phyloP scores from a whole-genome alignment of 148 eudicot genomes.

The Chenopodium album region DNA sequence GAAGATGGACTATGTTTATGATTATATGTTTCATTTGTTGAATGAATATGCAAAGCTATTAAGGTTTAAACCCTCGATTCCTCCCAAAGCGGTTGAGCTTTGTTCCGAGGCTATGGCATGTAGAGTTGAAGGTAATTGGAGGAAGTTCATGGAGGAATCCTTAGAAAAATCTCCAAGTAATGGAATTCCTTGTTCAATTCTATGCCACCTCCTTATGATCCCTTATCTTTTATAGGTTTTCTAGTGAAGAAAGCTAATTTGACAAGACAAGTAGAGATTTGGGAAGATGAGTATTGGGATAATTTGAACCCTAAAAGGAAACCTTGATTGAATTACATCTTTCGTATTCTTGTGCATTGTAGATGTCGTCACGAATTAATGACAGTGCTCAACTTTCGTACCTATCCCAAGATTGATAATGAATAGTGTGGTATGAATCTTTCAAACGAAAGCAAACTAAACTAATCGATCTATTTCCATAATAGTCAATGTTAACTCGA shows the following conservation, averaged over 20 bases:
- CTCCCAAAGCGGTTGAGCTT: constrained; percentile 40
- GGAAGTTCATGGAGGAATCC: constrained; percentile 41
- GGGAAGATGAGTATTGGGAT: constrained; percentile 50
- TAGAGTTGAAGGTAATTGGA: constrained; percentile 34
- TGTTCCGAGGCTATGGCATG: constrained; percentile 55
- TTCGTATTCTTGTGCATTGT: not conserved
- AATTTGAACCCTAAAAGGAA: not conserved
- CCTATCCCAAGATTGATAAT: too few relatives aligned
- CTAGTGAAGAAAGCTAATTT: constrained; percentile 31
- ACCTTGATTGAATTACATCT: not conserved
- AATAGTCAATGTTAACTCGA: too few relatives aligned
- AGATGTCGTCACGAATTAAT: too few relatives aligned
- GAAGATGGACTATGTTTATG: constrained; percentile 52
- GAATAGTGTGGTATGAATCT: too few relatives aligned
- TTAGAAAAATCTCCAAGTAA: constrained; percentile 40
- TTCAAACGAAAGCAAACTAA: too few relatives aligned
- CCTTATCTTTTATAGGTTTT: constrained; percentile 22
- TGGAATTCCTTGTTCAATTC: constrained; percentile 38
- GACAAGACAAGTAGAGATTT: constrained; percentile 46
- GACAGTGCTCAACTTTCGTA: not conserved
- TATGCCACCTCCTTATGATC: constrained; percentile 49
- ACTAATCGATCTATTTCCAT: too few relatives aligned
- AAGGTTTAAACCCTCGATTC: constrained; percentile 45
- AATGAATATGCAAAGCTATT: constrained; percentile 51
- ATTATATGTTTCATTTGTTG: constrained; percentile 58